A percentile compares a stretch with the other conserved stretches of the same genome.
Evolutionary conservation across 345 rosid genomes (phyloP).

Genomic region (Eucalyptus camaldulensis): DNA sequence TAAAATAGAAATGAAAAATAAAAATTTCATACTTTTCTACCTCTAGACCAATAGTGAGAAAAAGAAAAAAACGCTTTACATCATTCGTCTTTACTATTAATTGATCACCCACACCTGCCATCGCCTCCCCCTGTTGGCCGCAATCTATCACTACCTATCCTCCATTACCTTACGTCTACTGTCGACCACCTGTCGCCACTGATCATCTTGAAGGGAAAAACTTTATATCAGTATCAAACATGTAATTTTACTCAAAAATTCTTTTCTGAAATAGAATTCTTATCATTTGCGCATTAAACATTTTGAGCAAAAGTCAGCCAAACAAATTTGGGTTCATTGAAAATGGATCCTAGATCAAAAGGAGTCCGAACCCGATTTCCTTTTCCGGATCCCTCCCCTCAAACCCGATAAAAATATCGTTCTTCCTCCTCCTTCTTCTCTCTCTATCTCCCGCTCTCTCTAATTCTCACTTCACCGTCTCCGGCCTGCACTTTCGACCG

Average conservation of each 20-base stretch:
- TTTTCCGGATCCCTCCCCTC: not conserved
- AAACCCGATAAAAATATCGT: not conserved
- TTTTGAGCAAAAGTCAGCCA: not conserved
- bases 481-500: not conserved
- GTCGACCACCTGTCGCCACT: accelerated
- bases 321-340: not conserved
- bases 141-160: accelerated
- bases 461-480: not conserved
- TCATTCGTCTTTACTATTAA: accelerated
- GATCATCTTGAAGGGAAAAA: accelerated
- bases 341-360: not conserved
- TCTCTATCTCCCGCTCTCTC: too few species aligned
- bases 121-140: accelerated
- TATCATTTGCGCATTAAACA: not conserved
- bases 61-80: too few species aligned
- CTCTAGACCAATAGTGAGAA: too few species aligned
- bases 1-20: accelerated
- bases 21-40: too few species aligned
- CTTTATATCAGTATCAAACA: accelerated
- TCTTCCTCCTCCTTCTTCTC: not conserved
- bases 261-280: accelerated
- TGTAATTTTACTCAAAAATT: accelerated
- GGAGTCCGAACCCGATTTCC: not conserved
- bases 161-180: accelerated
- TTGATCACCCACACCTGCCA: accelerated